Evolutionary conservation across 1,284 basidiomycete species (phyloP), one percentile per base, ranked within the genome.

Genomic region (Sanghuangporus sanghuang): DNA sequence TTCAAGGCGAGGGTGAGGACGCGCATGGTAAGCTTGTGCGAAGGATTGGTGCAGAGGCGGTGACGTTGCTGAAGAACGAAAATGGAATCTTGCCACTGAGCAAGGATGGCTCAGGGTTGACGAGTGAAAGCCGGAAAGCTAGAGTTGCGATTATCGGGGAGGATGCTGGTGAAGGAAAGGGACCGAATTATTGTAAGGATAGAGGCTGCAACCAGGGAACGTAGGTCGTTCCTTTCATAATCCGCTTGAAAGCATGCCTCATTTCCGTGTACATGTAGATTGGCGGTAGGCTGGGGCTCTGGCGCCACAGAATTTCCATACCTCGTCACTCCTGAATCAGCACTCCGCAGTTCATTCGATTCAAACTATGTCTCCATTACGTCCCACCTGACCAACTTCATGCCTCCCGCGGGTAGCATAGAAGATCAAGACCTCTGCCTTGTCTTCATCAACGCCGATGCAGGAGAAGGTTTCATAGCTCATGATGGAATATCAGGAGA

Each of bases 61-160:
- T 77, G 9, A 79, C 83, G 16, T 71, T 85, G 40, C 75, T 85
- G 48, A 85, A 85, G 76, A 85, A 85, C 69, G 68, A 69, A 11
- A 73, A 76, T 55, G 66, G 67, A 1, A 73, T 76, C 0, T 72
- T 83, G 0, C 81, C 81, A 0, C 72, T 83, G 11, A 59, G 57
- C 35, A 53, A 35, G 40, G 59, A 68, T 55, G 64, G 64, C 18
- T 36, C n/a, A 2, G 50, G 57, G 6, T 23, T 50, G 32, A n/a
- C 27, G 16, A 39, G 16, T 18, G 52, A 40, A 23, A 44, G 36
- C n/a, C 32, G 36, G 36, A 62, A 58, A 42, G 42, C 44, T 39
- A 65, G 50, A 32, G 48, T 65, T 7, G 64, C 57, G 7, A 65
- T 65, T 38, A 46, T 65, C 32, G 64, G 64, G 12, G 64, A 65